These are phyloP conservation scores for Xylaria sp. DNA, from an alignment of 2,329 filamentous ascomycete species.

Conservation along the genomic window DNA sequence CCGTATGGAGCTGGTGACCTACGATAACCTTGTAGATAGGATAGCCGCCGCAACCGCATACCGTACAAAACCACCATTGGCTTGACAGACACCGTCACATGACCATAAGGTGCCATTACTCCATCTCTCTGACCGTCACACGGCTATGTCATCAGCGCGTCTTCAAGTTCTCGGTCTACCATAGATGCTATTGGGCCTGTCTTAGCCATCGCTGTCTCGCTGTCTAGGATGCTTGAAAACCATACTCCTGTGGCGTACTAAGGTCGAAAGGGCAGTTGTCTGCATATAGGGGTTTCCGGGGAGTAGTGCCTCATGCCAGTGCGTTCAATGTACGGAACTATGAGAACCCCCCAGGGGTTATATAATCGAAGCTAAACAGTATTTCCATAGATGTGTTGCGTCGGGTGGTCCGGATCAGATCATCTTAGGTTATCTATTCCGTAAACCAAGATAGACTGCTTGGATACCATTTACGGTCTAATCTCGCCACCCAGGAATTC, in stretches of 20 bases:
- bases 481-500: background rate
- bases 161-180: conserved; percentile 1
- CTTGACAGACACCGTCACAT: conserved; percentile 16
- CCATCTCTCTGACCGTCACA: background rate
- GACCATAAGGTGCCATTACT: conserved; percentile 3
- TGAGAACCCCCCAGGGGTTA: background rate
- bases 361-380: background rate
- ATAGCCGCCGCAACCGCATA: conserved; percentile 11
- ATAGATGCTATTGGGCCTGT: background rate
- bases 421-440: background rate
- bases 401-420: background rate
- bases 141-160: background rate
- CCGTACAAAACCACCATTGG: conserved; percentile 6
- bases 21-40: background rate
- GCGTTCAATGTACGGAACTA: background rate
- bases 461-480: background rate
- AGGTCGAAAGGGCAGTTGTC: background rate
- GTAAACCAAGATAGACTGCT: background rate
- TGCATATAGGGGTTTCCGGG: background rate
- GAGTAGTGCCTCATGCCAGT: background rate
- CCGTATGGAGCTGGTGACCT: background rate
- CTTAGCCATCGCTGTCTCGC: background rate
- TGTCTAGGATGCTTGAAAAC: background rate
- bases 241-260: background rate
- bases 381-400: background rate